phyloP scores from a whole-genome alignment of 306 rosid genomes.

The Rubus idaeus region DNA sequence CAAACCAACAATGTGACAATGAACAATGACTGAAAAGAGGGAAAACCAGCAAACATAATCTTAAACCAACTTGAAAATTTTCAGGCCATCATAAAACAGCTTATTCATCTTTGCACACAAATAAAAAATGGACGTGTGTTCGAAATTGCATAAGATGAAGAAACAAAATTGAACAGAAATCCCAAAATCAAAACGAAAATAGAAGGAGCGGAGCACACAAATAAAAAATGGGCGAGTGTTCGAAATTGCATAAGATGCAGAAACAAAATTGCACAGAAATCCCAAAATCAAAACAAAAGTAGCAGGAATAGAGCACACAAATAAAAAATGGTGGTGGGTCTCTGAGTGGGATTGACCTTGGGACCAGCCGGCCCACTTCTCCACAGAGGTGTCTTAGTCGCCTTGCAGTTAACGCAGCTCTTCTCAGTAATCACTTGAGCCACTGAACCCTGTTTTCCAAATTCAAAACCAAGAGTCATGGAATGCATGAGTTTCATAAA shows the following conservation, averaged over 20 bases:
- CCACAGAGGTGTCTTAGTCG: slow-evolving; percentile 84
- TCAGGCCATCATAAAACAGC: too few relatives aligned
- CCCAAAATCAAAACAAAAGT: background rate
- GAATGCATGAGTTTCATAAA: background rate
- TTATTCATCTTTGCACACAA: background rate
- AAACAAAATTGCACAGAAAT: background rate
- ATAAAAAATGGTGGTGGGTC: background rate
- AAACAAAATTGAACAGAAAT: background rate
- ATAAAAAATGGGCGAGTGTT: background rate
- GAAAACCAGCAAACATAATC: background rate
- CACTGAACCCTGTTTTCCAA: slow-evolving; percentile 36
- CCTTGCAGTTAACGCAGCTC: slow-evolving; percentile 54
- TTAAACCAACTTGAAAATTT: background rate
- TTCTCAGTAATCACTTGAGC: slow-evolving; percentile 23
- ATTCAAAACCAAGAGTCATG: background rate
- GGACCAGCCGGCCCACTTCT: slow-evolving; percentile 84
- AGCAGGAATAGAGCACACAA: background rate
- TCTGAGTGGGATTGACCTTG: slow-evolving; percentile 39
- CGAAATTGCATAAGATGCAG: background rate
- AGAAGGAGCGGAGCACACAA: background rate
- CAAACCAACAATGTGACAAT: background rate
- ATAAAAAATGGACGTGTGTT: background rate
- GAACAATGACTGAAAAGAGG: background rate
- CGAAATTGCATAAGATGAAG: background rate
- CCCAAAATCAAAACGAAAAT: background rate